phyloP scores from a whole-genome alignment of 371 early-diverging fungal species.

The Apophysomyces sp. region DNA sequence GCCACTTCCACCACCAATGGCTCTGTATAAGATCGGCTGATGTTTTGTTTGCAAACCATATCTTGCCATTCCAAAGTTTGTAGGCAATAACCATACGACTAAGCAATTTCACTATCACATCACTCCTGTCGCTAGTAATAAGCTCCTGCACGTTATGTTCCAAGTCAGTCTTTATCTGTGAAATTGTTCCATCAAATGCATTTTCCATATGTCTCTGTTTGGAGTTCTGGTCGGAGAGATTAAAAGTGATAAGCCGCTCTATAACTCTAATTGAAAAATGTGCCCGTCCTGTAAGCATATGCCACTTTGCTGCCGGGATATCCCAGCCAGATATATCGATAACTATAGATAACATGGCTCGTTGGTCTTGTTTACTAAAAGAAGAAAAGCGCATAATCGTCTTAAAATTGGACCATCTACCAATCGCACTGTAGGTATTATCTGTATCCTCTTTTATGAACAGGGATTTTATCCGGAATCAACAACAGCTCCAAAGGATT shows the following conservation, averaged over 20 bases:
- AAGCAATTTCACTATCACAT: conserved; percentile 1
- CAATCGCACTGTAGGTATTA: conserved; percentile 20
- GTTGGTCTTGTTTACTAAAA: background rate
- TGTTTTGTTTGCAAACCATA: conserved; percentile 1
- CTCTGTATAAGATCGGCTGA: background rate
- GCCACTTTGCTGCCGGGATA: conserved; percentile 3
- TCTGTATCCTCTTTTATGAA: too few relatives aligned
- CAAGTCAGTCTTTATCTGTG: background rate
- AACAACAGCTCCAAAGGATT: background rate
- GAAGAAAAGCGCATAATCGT: background rate
- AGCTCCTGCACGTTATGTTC: background rate
- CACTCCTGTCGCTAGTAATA: background rate
- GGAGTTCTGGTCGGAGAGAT: background rate
- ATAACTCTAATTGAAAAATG: background rate
- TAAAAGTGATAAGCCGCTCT: background rate
- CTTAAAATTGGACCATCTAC: background rate
- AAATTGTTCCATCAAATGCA: background rate
- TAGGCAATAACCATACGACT: conserved; percentile 14
- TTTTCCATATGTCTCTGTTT: background rate
- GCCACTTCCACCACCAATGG: conserved; percentile 15
- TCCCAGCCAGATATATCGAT: conserved; percentile 9
- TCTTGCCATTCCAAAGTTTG: conserved; percentile 7
- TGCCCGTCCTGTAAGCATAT: background rate
- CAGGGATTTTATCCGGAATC: background rate
- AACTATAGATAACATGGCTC: background rate